Conservation (phyloP, 2,329 filamentous ascomycete species). For the Metarhizium rileyi region DNA sequence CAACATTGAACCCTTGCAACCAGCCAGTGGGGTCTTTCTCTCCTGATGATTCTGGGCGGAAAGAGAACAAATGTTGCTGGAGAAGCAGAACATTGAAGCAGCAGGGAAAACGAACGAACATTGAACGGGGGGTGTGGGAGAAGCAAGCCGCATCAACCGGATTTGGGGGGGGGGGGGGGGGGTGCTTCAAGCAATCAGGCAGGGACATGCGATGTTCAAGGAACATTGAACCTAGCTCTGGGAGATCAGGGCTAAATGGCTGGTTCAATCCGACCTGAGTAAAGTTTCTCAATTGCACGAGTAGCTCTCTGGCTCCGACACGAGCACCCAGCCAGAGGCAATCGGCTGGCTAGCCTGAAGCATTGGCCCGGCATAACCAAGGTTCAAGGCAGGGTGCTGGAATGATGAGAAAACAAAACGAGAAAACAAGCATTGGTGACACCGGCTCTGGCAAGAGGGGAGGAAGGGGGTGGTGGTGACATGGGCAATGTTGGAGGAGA, state of each 20-base stretch:
- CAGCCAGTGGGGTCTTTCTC: not conserved
- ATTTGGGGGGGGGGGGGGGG: too few species aligned
- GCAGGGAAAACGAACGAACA: not conserved
- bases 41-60: not conserved
- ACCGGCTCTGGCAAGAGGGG: not conserved
- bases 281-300: not conserved
- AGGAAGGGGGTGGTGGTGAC: too few species aligned
- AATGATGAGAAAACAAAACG: constrained; percentile 10
- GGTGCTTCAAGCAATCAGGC: too few species aligned
- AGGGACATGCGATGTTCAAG: too few species aligned
- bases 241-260: too few species aligned
- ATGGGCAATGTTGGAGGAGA: too few species aligned
- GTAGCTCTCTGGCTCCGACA: not conserved
- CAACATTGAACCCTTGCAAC: not conserved
- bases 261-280: too few species aligned
- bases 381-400: not conserved
- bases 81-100: not conserved
- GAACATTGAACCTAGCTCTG: too few species aligned
- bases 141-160: not conserved
- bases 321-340: not conserved
- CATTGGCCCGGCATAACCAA: not conserved
- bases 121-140: not conserved
- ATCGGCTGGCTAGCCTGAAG: not conserved
- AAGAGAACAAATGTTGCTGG: not conserved
- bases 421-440: constrained; percentile 6